Evolutionary conservation across 83 land plant genomes (phyloP).

Genomic region (Isoetes engelmannii): DNA sequence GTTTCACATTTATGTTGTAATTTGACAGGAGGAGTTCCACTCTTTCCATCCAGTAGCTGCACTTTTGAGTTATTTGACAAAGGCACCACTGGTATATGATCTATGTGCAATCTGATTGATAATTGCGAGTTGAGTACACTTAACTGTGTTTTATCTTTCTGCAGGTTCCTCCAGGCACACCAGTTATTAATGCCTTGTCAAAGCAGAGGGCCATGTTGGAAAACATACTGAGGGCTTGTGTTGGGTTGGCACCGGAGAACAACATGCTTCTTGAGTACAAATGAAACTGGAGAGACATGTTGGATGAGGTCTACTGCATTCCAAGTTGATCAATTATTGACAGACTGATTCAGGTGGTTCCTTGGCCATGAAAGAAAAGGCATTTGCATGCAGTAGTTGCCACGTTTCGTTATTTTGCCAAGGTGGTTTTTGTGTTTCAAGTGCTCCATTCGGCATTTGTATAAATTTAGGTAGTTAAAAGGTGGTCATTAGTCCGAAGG

Average conservation of each 20-base stretch:
- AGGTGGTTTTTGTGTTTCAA: too few species aligned
- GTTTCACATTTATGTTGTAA: background rate
- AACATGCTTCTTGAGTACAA: slow-evolving; percentile 98
- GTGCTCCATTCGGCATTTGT: too few species aligned
- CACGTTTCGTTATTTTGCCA: too few species aligned
- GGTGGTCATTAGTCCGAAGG: too few species aligned
- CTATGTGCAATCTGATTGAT: background rate
- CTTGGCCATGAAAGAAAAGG: too few species aligned
- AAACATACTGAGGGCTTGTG: slow-evolving; percentile 88
- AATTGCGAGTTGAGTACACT: background rate
- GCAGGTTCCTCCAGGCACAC: slow-evolving; percentile 96
- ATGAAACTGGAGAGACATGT: slow-evolving; percentile 23
- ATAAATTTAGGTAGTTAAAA: too few species aligned
- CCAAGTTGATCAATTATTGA: too few species aligned
- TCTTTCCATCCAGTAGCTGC: slow-evolving; percentile 97
- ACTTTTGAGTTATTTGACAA: slow-evolving; percentile 87
- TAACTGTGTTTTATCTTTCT: background rate
- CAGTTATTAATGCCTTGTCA: slow-evolving; percentile 90
- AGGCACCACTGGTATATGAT: slow-evolving; percentile 84
- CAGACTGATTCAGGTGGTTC: too few species aligned
- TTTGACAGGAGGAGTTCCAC: slow-evolving; percentile 73
- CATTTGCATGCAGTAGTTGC: too few species aligned
- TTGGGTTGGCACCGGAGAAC: slow-evolving; percentile 93
- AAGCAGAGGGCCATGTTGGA: slow-evolving; percentile 97
- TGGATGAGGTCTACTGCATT: too few species aligned